Conservation (phyloP, 805 yeast genomes). For the Candida taoyuanica region DNA sequence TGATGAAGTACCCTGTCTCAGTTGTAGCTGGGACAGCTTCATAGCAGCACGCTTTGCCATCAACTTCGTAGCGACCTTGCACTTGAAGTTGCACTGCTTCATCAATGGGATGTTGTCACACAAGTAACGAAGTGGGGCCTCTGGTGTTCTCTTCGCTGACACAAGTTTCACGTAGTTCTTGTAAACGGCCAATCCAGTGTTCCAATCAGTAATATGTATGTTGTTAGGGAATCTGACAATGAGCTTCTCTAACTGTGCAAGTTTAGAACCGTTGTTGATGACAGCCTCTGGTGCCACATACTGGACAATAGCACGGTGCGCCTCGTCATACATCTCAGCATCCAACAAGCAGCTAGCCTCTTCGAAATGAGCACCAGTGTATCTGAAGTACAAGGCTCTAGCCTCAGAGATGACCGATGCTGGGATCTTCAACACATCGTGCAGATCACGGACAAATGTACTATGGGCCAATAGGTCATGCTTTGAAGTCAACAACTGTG, state of each 20-base stretch:
- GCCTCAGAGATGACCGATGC: conserved; percentile 46
- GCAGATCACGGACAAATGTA: conserved; percentile 32
- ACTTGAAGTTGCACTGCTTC: conserved; percentile 31
- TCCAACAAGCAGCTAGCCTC: conserved; percentile 58
- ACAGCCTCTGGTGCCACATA: conserved; percentile 73
- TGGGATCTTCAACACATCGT: conserved; percentile 44
- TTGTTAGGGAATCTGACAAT: conserved; percentile 40
- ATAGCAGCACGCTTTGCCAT: conserved; percentile 45
- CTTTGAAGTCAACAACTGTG: conserved; percentile 25
- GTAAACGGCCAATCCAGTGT: conserved; percentile 55
- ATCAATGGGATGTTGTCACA: conserved; percentile 43
- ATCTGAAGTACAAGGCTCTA: conserved; percentile 51
- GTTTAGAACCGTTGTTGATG: conserved; percentile 37
- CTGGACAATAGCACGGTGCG: conserved; percentile 52
- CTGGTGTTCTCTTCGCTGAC: conserved; percentile 17
- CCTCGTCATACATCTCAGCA: conserved; percentile 58
- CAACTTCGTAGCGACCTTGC: conserved; percentile 47
- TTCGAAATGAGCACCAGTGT: conserved; percentile 45
- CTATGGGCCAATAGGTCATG: conserved; percentile 19
- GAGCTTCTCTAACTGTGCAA: conserved; percentile 33
- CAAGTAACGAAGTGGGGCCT: conserved; percentile 34
- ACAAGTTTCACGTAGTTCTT: conserved; percentile 41
- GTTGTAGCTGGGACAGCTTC: conserved; percentile 12
- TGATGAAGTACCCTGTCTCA: conserved; percentile 13
- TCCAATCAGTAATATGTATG: conserved; percentile 45